A percentile compares a stretch with the other conserved stretches of the same genome.
Evolutionary conservation across 345 rosid species (phyloP).

Genomic region (Arabis alpina): DNA sequence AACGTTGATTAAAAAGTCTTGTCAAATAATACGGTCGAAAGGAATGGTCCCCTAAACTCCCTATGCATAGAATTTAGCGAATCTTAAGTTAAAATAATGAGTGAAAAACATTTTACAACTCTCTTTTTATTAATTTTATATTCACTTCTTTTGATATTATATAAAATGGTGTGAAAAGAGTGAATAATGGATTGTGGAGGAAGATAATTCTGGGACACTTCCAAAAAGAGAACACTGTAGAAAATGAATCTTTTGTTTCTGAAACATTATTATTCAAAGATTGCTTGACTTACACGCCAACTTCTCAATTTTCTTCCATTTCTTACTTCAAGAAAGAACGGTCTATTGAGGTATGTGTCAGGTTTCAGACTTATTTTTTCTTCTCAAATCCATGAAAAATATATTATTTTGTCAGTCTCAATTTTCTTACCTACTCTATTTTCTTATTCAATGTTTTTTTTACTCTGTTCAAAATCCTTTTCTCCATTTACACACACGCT

Average conservation of each 20-base stretch:
- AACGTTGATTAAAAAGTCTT: neutral
- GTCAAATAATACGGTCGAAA: constrained; percentile 17
- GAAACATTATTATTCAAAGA: constrained; percentile 34
- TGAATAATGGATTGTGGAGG: constrained; percentile 30
- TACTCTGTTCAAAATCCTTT: constrained; percentile 10
- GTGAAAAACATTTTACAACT: constrained; percentile 11
- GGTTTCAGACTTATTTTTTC: constrained; percentile 45
- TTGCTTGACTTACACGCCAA: constrained; percentile 47
- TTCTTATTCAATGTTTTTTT: constrained; percentile 31
- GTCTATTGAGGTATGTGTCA: constrained; percentile 46
- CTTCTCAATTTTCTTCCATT: constrained; percentile 31
- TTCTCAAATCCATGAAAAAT: constrained; percentile 1
- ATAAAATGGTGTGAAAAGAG: constrained; percentile 25
- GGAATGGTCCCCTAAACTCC: neutral
- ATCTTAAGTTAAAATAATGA: constrained; percentile 1
- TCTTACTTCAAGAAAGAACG: constrained; percentile 45
- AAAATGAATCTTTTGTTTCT: constrained; percentile 27
- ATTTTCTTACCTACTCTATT: constrained; percentile 41
- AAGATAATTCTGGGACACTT: constrained; percentile 40
- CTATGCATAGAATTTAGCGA: constrained; percentile 15
- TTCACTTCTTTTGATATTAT: neutral
- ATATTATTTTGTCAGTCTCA: constrained; percentile 21
- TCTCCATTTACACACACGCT: constrained; percentile 19
- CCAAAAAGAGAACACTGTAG: constrained; percentile 43
- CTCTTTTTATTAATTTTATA: neutral